Conservation (phyloP, 352 stramenopile genomes). For the Globisporangium cederbergense region DNA sequence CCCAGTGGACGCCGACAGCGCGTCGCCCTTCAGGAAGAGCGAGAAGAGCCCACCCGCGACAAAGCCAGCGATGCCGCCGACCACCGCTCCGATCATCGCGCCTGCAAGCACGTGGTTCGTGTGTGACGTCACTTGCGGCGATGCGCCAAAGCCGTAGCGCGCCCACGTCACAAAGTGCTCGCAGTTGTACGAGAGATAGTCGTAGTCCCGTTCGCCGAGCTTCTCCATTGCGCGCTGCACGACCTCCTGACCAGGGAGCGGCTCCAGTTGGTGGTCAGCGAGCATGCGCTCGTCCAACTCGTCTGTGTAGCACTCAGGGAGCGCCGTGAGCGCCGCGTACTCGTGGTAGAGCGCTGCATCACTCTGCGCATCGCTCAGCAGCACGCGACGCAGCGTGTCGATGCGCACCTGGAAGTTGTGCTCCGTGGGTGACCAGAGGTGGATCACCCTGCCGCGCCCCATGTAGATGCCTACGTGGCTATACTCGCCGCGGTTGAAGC, state of each 20-base stretch:
- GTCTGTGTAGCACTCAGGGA: conserved; percentile 35
- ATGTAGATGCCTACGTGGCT: conserved; percentile 60
- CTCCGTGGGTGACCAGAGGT: conserved; percentile 53
- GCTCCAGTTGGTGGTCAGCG: conserved; percentile 31
- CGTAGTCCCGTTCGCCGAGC: conserved; percentile 54
- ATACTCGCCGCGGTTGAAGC: conserved; percentile 61
- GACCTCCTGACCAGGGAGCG: conserved; percentile 38
- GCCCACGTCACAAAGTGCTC: conserved; percentile 81
- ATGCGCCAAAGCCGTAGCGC: conserved; percentile 50
- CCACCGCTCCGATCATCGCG: conserved; percentile 53
- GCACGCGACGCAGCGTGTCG: conserved; percentile 51
- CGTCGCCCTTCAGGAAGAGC: conserved; percentile 57
- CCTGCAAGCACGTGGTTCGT: conserved; percentile 58
- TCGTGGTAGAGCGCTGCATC: conserved; percentile 13
- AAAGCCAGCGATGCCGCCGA: conserved; percentile 56
- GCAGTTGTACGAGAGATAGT: conserved; percentile 58
- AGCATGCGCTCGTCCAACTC: conserved; percentile 56
- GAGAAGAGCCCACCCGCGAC: conserved; percentile 58
- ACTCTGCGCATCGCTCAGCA: conserved; percentile 7
- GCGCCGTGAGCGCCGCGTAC: not conserved
- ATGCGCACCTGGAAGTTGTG: conserved; percentile 56
- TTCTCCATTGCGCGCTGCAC: conserved; percentile 42
- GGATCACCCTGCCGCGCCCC: conserved; percentile 44
- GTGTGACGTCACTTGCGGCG: conserved; percentile 53
- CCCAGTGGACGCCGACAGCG: conserved; percentile 39